Evolutionary conservation across 202 grass and related monocot genomes (phyloP), one percentile per base, ranked within the genome.

Genomic region (Setaria viridis): DNA sequence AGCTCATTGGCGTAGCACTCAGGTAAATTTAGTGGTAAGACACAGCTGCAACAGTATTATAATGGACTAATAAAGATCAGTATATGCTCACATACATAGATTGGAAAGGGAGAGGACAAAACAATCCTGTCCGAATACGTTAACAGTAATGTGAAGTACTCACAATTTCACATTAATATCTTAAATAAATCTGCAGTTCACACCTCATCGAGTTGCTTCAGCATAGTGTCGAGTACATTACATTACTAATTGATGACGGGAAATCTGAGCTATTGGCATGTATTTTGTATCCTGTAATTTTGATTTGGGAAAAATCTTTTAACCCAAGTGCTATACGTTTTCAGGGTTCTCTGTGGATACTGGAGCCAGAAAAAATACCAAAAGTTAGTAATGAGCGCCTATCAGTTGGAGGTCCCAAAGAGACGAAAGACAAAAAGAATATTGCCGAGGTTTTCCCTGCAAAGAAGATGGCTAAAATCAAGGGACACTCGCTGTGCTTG

Each of bases 281-380:
- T 3, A 7, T 49, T 48, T 19, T 15, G 33, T 45, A 7, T 58
- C 53, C 30, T 9, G 7, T 67, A 2, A 25, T 45, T 80, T 76
- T 85, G 13, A 29, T 65, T 69, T 62, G 19, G 39, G 35, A 45
- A 25, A 69, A 86, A 35, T 32, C 50, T 76, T 12, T 63, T 85
- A 34, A 76, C 56, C 6, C 19, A 16, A 5, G 8, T 64, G 43
- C 11, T 45, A 34, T 59, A 42, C 58, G 56, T 25, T 88, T 73
- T 68, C 79, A 99, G 96, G 96, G 96, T 57, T 65, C 67, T 82
- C 78, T 99, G 25, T 99, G 96, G 93, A 81, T 99, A 79, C 77
- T 99, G 88, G 96, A 94, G 70, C 91, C 83, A 66, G 93, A 99
- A 45, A 93, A 94, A 32, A 69, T 89, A 76, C 90, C 90, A 2